Conservation (phyloP, 2,329 filamentous ascomycete genomes). For the Parastagonospora nodorum region DNA sequence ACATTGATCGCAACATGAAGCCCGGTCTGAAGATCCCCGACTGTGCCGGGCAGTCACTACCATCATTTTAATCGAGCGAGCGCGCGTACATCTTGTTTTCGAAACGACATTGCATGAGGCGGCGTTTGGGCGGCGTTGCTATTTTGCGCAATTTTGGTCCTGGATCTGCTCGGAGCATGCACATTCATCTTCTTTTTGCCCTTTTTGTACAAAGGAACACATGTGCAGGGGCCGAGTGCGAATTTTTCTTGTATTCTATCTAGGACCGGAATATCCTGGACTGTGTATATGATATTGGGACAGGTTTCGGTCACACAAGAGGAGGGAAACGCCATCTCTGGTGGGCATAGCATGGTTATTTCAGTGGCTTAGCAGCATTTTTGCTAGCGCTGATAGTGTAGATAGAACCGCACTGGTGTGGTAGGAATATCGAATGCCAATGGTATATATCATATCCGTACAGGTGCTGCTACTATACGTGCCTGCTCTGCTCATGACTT, state of each 20-base stretch:
- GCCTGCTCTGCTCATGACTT: no score
- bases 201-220: constrained; percentile 14
- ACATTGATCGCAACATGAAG: constrained; percentile 83
- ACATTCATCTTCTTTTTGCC: constrained; percentile 12
- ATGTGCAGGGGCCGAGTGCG: background rate
- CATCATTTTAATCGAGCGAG: constrained; percentile 6
- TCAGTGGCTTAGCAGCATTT: no score
- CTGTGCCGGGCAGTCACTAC: constrained; percentile 71
- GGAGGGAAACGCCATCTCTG: no score
- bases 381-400: no score
- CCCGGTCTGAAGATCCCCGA: constrained; percentile 82
- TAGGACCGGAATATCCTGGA: background rate
- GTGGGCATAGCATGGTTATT: no score
- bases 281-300: no score
- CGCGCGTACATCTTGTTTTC: background rate
- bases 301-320: no score
- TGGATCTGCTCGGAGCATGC: background rate
- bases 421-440: no score
- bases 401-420: no score
- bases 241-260: no score
- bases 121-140: constrained; percentile 24
- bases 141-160: constrained; percentile 21
- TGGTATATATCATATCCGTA: no score
- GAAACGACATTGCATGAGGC: constrained; percentile 22
- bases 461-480: no score